A percentile compares a stretch with the other conserved stretches of the same genome.
Conservation (phyloP, 805 yeast genomes). For the Scheffersomyces ergatensis region DNA sequence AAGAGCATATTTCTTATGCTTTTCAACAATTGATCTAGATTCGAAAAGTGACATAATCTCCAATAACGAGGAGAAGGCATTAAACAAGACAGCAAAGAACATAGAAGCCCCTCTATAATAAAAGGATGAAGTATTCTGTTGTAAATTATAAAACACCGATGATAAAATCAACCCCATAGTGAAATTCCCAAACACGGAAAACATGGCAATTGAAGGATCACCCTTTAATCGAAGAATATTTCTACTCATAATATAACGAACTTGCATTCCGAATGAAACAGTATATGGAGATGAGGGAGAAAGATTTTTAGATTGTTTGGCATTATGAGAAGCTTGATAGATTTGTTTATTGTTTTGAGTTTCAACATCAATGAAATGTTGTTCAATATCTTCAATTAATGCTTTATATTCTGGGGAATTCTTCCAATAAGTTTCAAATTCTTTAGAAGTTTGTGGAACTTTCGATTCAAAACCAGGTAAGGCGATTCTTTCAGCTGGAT, state of each 20-base stretch:
- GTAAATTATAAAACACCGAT: slow-evolving; percentile 55
- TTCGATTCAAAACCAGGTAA: slow-evolving; percentile 47
- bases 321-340: slow-evolving; percentile 23
- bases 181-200: slow-evolving; percentile 50
- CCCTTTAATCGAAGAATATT: slow-evolving; percentile 54
- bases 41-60: slow-evolving; percentile 59
- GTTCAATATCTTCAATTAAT: slow-evolving; percentile 41
- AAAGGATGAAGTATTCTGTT: slow-evolving; percentile 50
- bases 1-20: slow-evolving; percentile 69
- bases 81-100: slow-evolving; percentile 59
- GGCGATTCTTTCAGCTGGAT: slow-evolving; percentile 56
- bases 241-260: slow-evolving; percentile 50
- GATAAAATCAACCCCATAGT: slow-evolving; percentile 60
- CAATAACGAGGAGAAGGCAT: slow-evolving; percentile 58
- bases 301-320: slow-evolving; percentile 40
- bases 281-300: slow-evolving; percentile 34
- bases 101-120: slow-evolving; percentile 63
- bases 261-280: slow-evolving; percentile 48
- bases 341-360: slow-evolving; percentile 11
- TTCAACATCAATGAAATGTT: slow-evolving; percentile 29
- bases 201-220: slow-evolving; percentile 53
- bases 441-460: slow-evolving; percentile 55
- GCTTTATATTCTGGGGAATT: slow-evolving; percentile 48
- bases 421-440: slow-evolving; percentile 61
- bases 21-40: slow-evolving; percentile 62